These are phyloP conservation scores for Cladobotryum protrusum DNA, from an alignment of 2,329 filamentous ascomycete species.

Conservation along the genomic window DNA sequence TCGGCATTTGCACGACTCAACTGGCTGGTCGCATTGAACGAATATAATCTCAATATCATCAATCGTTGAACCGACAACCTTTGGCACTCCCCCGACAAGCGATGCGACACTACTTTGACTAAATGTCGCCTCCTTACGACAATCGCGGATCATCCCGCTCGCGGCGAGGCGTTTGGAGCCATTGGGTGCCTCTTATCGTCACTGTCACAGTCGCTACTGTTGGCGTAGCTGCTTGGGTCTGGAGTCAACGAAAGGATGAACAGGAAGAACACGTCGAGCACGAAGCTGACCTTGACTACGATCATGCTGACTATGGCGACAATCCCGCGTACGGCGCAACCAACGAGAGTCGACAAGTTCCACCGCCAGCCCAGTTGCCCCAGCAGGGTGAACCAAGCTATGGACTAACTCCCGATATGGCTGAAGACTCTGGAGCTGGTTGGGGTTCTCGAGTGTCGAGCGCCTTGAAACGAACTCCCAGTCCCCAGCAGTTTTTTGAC, in stretches of 20 bases:
- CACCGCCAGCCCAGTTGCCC: constrained; percentile 24
- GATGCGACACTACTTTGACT: constrained; percentile 30
- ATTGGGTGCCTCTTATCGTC: constrained; percentile 83
- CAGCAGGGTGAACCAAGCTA: constrained; percentile 34
- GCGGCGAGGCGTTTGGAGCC: constrained; percentile 61
- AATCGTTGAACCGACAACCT: constrained; percentile 1
- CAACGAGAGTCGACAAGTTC: constrained; percentile 24
- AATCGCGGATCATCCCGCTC: constrained; percentile 50
- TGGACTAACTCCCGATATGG: constrained; percentile 22
- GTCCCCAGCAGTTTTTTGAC: constrained; percentile 83
- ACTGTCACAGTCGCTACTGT: constrained; percentile 84
- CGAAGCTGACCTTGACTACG: constrained; percentile 43
- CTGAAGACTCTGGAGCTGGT: constrained; percentile 30
- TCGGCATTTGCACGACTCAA: not conserved
- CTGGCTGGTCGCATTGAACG: not conserved
- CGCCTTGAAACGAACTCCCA: constrained; percentile 73
- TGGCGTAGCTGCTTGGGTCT: constrained; percentile 84
- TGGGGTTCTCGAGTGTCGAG: constrained; percentile 75
- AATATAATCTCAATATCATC: not conserved
- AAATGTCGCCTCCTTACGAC: constrained; percentile 60
- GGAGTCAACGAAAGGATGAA: constrained; percentile 77
- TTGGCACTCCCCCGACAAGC: constrained; percentile 14
- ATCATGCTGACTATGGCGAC: constrained; percentile 46
- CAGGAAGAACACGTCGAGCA: constrained; percentile 63
- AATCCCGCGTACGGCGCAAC: constrained; percentile 44